phyloP scores from a whole-genome alignment of 352 stramenopile species.

The Globisporangium camurandrum region DNA sequence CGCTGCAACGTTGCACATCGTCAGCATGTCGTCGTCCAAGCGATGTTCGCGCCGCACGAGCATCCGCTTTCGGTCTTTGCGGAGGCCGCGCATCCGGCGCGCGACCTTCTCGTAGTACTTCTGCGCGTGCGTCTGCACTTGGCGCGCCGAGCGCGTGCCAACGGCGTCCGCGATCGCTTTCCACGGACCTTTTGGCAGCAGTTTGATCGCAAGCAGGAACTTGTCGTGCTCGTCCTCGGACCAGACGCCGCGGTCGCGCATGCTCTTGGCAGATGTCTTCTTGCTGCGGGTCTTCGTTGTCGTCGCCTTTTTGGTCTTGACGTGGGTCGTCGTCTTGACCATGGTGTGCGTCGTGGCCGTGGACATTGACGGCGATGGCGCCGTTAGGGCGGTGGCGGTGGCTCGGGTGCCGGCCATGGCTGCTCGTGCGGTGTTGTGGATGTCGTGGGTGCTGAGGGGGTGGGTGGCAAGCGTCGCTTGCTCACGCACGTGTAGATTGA shows the following conservation, averaged over 20 bases:
- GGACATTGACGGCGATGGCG: neutral
- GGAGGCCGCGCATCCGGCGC: slow-evolving; percentile 42
- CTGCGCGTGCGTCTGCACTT: slow-evolving; percentile 52
- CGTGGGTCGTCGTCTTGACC: neutral
- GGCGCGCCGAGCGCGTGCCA: slow-evolving; percentile 33
- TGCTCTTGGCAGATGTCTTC: neutral
- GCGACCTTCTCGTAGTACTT: slow-evolving; percentile 75
- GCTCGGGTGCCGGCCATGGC: neutral
- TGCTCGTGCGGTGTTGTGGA: neutral
- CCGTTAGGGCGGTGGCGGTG: neutral
- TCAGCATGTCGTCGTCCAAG: slow-evolving; percentile 36
- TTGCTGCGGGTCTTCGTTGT: no score
- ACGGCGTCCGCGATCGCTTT: slow-evolving; percentile 17
- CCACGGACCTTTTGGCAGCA: slow-evolving; percentile 24
- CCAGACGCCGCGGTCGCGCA: slow-evolving; percentile 14
- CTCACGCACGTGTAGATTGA: neutral
- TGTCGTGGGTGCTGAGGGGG: neutral
- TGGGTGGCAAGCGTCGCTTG: neutral
- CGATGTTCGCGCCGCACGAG: slow-evolving; percentile 44
- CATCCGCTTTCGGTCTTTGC: slow-evolving; percentile 54
- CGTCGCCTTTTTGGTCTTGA: no score
- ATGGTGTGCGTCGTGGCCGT: neutral
- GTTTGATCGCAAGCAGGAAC: slow-evolving; percentile 18
- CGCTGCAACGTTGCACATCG: slow-evolving; percentile 8
- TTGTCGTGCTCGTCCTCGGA: slow-evolving; percentile 28